Evolutionary conservation across 768 basidiomycete genomes (phyloP).

Genomic region (Termitomyces heimii): DNA sequence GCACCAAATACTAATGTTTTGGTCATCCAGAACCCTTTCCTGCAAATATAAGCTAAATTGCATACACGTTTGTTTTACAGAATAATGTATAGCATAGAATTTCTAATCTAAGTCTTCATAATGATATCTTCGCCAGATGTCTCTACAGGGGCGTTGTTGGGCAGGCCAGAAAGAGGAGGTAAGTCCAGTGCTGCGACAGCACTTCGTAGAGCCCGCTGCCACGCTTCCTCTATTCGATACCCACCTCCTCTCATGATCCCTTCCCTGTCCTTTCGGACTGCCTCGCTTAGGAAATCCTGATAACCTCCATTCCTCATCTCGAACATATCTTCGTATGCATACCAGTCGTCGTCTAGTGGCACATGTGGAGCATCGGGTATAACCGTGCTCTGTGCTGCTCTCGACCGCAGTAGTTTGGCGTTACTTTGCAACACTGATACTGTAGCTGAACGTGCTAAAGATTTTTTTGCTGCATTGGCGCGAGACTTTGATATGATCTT

Average conservation of each 20-base stretch:
- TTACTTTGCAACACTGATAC: slow-evolving; percentile 38
- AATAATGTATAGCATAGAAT: background rate
- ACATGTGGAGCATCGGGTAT: slow-evolving; percentile 78
- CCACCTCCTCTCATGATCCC: slow-evolving; percentile 82
- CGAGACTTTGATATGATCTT: slow-evolving; percentile 67
- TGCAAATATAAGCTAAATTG: background rate
- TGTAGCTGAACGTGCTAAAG: slow-evolving; percentile 48
- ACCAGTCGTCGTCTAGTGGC: slow-evolving; percentile 71
- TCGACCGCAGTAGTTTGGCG: slow-evolving; percentile 49
- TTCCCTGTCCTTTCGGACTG: slow-evolving; percentile 68
- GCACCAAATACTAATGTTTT: slow-evolving; percentile 28
- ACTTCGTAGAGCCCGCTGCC: slow-evolving; percentile 73
- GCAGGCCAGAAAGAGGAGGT: slow-evolving; percentile 35
- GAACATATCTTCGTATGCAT: slow-evolving; percentile 69
- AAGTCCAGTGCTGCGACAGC: slow-evolving; percentile 73
- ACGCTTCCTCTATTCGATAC: slow-evolving; percentile 76
- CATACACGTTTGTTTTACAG: background rate
- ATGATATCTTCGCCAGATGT: slow-evolving; percentile 34
- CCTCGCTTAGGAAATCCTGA: slow-evolving; percentile 69
- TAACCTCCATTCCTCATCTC: slow-evolving; percentile 49
- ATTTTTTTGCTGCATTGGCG: slow-evolving; percentile 57
- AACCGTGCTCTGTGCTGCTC: slow-evolving; percentile 59
- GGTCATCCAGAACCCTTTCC: background rate
- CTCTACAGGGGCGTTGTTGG: slow-evolving; percentile 15
- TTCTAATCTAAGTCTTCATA: slow-evolving; percentile 30